These are phyloP conservation scores for Coemansia sp. DNA, from an alignment of 192 early-diverging fungal genomes.

Conservation along the genomic window DNA sequence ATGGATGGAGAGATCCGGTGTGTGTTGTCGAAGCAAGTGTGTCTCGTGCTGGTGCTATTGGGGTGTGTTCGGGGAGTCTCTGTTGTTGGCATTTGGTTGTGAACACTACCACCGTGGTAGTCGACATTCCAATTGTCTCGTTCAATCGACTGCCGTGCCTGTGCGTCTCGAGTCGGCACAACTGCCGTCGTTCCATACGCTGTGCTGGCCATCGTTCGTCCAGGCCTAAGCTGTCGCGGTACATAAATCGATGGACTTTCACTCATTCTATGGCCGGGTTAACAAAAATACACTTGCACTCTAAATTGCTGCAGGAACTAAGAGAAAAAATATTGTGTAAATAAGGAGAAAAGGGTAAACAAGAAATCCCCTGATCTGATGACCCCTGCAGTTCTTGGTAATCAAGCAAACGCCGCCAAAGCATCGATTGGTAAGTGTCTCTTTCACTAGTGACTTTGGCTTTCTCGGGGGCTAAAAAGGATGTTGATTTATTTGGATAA, in stretches of 20 bases:
- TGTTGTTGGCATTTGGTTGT: conserved; percentile 1
- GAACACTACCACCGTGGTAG: not conserved
- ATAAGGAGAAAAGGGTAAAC: conserved; percentile 10
- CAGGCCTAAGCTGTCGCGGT: conserved; percentile 42
- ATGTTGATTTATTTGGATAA: not conserved
- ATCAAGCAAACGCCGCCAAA: too few species aligned
- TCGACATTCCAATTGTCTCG: not conserved
- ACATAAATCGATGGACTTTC: conserved; percentile 47
- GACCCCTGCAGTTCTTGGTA: not conserved
- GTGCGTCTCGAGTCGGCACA: not conserved
- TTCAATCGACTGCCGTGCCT: not conserved
- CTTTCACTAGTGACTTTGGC: not conserved
- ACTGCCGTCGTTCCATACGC: not conserved
- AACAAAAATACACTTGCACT: not conserved
- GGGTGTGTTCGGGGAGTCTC: not conserved
- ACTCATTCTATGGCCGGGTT: conserved; percentile 18
- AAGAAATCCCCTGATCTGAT: not conserved
- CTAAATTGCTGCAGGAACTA: conserved; percentile 12
- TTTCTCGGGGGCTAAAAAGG: conserved; percentile 8
- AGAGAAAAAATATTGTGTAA: not conserved
- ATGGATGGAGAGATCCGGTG: not conserved
- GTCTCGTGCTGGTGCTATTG: not conserved
- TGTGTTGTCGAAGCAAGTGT: conserved; percentile 8
- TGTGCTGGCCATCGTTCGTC: conserved; percentile 1
- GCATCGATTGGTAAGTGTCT: not conserved